Evolutionary conservation across 768 basidiomycete species (phyloP), one percentile per base, ranked within the genome.

Genomic region (Cubamyces lactineus): DNA sequence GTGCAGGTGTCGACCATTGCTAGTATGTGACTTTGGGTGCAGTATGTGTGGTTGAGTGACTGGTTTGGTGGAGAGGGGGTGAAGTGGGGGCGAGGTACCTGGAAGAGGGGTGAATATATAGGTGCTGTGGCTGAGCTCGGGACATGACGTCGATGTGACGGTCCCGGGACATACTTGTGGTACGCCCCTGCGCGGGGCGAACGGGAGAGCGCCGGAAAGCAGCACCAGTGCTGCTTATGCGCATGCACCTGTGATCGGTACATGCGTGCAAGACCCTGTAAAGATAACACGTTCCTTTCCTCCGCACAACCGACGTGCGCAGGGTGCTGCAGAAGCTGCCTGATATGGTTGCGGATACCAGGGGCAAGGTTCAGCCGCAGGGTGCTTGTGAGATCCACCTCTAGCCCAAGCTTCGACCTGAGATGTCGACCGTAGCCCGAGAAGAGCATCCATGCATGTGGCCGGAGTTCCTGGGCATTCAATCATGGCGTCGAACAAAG

Each of bases 1-100:
- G 70, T 70, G 58, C 75, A 76, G 6, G 64, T 53, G 42, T 9
- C 47, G 39, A 67, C 68, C 74, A 74, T 75, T 23, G 40, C 42
- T 26, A 39, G n/a, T 2, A 49, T n/a, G 21, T 16, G 6, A 3
- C 2, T 16, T 16, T 16, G 24, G 23, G 46, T 19, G 6, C n/a
- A n/a, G n/a, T n/a, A n/a, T n/a, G n/a, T n/a, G n/a, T n/a, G n/a
- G n/a, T n/a, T 24, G n/a, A 47, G n/a, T 13, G 46, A 13, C 23
- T 24, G 46, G 12, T 2, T 19, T 21, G 23, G 19, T 47, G 46
- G 4, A 26, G 26, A 15, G 11, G 48, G 12, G 48, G 48, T 5
- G 48, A 17, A 5, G 48, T 28, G 28, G 24, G 26, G 48, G 21
- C 5, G 2, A 15, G 26, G 48, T 17, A 15, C 26, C 11, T 5